Conservation (phyloP, 2,329 filamentous ascomycete genomes). For the Exophiala mesophila region DNA sequence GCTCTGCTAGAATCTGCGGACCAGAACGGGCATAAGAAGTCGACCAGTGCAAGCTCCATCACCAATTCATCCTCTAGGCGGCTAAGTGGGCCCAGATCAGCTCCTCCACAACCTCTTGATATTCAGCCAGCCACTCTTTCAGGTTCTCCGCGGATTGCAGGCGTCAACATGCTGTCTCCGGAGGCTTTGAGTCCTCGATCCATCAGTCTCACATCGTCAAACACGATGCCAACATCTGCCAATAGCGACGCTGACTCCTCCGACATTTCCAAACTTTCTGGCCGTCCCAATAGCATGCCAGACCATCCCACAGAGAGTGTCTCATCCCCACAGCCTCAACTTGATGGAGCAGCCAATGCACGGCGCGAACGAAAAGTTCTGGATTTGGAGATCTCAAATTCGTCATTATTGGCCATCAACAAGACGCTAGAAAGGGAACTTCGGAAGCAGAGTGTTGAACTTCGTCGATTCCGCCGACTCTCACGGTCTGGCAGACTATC, state of each 20-base stretch:
- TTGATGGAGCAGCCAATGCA: slow-evolving; percentile 79
- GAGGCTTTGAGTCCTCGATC: slow-evolving; percentile 23
- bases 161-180: slow-evolving; percentile 13
- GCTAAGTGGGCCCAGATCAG: slow-evolving; percentile 5
- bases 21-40: slow-evolving; percentile 16
- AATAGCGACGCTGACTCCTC: slow-evolving; percentile 18
- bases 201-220: slow-evolving; percentile 22
- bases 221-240: slow-evolving; percentile 20
- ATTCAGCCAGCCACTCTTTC: slow-evolving; percentile 2
- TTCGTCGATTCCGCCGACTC: slow-evolving; percentile 79
- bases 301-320: slow-evolving; percentile 32
- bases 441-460: slow-evolving; percentile 81
- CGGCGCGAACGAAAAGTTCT: slow-evolving; percentile 90
- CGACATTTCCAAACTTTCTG: slow-evolving; percentile 9
- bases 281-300: background rate
- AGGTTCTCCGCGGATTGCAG: slow-evolving; percentile 8
- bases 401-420: slow-evolving; percentile 91
- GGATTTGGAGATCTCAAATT: slow-evolving; percentile 94
- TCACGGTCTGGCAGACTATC: slow-evolving; percentile 75
- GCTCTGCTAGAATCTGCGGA: background rate
- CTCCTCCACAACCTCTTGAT: slow-evolving; percentile 13
- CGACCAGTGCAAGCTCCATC: slow-evolving; percentile 21
- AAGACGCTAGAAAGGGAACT: slow-evolving; percentile 85
- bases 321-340: slow-evolving; percentile 26
- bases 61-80: slow-evolving; percentile 4